Percentiles rank a stretch among this genome's conserved stretches.
Conservation (phyloP, 2,329 filamentous ascomycete species). For the Phialemoniopsis sp. region DNA sequence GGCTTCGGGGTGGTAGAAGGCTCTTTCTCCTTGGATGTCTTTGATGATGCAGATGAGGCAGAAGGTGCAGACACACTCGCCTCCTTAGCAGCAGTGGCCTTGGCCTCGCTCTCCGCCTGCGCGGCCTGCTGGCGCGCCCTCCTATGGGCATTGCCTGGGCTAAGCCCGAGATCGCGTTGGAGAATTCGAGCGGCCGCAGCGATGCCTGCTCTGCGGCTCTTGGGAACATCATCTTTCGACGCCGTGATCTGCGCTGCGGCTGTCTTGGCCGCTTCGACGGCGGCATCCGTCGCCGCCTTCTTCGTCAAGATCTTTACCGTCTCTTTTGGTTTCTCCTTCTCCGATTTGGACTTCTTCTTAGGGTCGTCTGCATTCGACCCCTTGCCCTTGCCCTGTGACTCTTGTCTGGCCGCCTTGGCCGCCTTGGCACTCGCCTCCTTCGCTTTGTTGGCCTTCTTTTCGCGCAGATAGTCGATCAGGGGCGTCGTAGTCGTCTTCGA, state of each 20-base stretch:
- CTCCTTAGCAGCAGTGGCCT: conserved; percentile 29
- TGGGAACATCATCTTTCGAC: conserved; percentile 34
- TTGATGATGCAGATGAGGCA: conserved; percentile 10
- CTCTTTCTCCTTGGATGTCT: neutral
- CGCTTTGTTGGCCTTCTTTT: conserved; percentile 78
- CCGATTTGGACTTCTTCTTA: conserved; percentile 49
- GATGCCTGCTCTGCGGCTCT: conserved; percentile 57
- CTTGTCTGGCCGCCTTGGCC: conserved; percentile 52
- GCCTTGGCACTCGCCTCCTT: conserved; percentile 55
- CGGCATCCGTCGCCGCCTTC: conserved; percentile 46
- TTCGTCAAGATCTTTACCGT: conserved; percentile 61
- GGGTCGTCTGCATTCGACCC: conserved; percentile 35
- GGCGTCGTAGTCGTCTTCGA: conserved; percentile 76
- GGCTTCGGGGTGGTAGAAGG: conserved; percentile 16
- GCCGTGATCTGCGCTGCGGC: conserved; percentile 29
- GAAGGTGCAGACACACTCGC: conserved; percentile 8
- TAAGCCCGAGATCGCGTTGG: conserved; percentile 62
- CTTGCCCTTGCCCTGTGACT: conserved; percentile 48
- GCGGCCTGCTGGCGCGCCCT: conserved; percentile 55
- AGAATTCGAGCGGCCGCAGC: conserved; percentile 61
- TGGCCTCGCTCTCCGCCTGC: conserved; percentile 47
- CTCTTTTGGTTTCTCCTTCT: conserved; percentile 54
- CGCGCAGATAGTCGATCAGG: conserved; percentile 81
- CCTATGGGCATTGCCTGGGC: conserved; percentile 57
- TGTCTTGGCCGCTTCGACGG: conserved; percentile 39